Percentiles rank a stretch among this genome's conserved stretches.
These are phyloP conservation scores for Dipteronia dyeriana DNA, from an alignment of 345 rosid species.

Conservation along the genomic window DNA sequence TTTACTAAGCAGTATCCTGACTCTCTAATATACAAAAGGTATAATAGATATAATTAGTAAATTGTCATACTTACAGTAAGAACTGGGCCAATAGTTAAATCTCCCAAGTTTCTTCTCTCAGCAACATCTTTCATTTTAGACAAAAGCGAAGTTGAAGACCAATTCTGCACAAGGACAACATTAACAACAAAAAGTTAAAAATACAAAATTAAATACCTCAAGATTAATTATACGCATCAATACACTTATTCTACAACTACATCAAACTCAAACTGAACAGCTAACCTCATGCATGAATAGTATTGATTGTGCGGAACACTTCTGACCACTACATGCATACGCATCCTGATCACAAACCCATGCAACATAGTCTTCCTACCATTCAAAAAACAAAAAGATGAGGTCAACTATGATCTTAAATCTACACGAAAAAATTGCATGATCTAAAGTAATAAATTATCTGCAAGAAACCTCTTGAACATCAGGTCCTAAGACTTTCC, in stretches of 20 bases:
- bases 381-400: constrained; percentile 22
- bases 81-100: constrained; percentile 90
- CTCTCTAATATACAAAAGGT: neutral
- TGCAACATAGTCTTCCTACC: constrained; percentile 89
- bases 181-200: constrained; percentile 3
- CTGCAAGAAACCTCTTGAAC: constrained; percentile 70
- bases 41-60: neutral
- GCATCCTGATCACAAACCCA: constrained; percentile 99
- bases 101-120: constrained; percentile 84
- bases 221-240: neutral
- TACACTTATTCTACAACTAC: neutral
- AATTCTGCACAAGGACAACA: constrained; percentile 53
- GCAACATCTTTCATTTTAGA: constrained; percentile 80
- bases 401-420: constrained; percentile 10
- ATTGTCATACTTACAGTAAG: constrained; percentile 69
- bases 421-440: neutral
- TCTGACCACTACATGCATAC: constrained; percentile 98
- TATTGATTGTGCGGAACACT: constrained; percentile 96
- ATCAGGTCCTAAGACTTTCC: constrained; percentile 98
- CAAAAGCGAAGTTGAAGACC: constrained; percentile 65
- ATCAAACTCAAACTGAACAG: neutral
- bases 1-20: neutral
- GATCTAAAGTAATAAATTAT: neutral
- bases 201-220: neutral
- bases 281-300: constrained; percentile 95